Conservation (phyloP, 164 flowering plant genomes). For the Kingdonia uniflora region DNA sequence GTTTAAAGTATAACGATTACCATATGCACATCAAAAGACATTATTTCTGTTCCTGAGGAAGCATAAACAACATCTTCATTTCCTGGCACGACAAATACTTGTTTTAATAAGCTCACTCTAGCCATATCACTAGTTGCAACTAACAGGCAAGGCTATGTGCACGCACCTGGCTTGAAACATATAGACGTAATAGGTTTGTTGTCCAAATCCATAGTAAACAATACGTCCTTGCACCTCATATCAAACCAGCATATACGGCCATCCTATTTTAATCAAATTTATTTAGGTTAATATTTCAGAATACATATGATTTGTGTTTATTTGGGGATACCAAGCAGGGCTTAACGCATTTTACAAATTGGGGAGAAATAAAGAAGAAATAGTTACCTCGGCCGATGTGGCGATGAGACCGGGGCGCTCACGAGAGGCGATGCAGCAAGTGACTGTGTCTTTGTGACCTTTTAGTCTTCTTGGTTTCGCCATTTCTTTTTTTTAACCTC, state of each 20-base stretch:
- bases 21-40: constrained; percentile 69
- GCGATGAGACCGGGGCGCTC: not conserved
- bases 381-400: not conserved
- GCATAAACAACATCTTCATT: constrained; percentile 66
- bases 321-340: no score
- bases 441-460: not conserved
- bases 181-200: constrained; percentile 55
- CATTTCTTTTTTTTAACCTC: no score
- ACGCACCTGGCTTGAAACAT: constrained; percentile 67
- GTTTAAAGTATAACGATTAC: constrained; percentile 24
- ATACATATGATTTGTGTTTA: no score
- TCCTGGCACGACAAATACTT: constrained; percentile 45
- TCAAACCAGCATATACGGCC: constrained; percentile 87
- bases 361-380: no score
- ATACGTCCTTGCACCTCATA: constrained; percentile 71
- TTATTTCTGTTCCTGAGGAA: constrained; percentile 61
- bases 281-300: no score
- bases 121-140: not conserved
- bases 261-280: constrained; percentile 34
- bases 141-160: not conserved
- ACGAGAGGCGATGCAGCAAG: constrained; percentile 2
- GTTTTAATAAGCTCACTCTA: no score
- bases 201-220: constrained; percentile 42
- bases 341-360: no score
- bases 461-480: not conserved